Evolutionary conservation across 1,284 basidiomycete genomes (phyloP).

Genomic region (Moesziomyces parantarcticus): DNA sequence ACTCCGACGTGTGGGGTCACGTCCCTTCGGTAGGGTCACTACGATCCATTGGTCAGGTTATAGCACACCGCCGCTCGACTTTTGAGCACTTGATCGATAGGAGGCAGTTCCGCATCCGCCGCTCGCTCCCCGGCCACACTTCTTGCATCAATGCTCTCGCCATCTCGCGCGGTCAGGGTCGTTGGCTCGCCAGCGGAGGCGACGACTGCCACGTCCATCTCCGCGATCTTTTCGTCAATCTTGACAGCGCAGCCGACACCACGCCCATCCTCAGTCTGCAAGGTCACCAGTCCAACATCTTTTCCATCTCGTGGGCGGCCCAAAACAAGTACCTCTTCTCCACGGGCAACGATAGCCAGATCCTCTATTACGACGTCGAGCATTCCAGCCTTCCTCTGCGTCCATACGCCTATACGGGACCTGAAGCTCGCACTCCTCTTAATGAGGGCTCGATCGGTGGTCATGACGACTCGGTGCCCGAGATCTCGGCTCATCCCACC

Average conservation of each 20-base stretch:
- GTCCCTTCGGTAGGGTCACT: slow-evolving; percentile 1
- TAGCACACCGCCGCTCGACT: slow-evolving; percentile 4
- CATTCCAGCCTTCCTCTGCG: slow-evolving; percentile 30
- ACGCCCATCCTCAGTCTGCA: slow-evolving; percentile 23
- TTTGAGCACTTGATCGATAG: background rate
- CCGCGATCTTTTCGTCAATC: slow-evolving; percentile 26
- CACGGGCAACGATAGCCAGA: slow-evolving; percentile 35
- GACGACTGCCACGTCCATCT: slow-evolving; percentile 39
- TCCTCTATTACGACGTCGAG: slow-evolving; percentile 41
- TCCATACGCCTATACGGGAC: background rate
- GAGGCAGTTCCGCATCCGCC: slow-evolving; percentile 4
- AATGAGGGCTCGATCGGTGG: slow-evolving; percentile 15
- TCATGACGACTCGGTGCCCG: slow-evolving; percentile 34
- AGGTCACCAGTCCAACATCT: slow-evolving; percentile 46
- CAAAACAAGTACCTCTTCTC: slow-evolving; percentile 39
- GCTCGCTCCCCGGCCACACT: slow-evolving; percentile 6
- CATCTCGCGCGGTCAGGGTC: slow-evolving; percentile 29
- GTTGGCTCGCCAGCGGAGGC: slow-evolving; percentile 37
- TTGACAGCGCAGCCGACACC: background rate
- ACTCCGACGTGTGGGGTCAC: slow-evolving; percentile 2
- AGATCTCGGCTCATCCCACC: slow-evolving; percentile 29
- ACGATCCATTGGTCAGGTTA: slow-evolving; percentile 6
- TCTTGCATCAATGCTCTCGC: slow-evolving; percentile 45
- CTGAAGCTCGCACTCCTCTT: slow-evolving; percentile 8
- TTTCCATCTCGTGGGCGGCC: slow-evolving; percentile 37